Conservation (phyloP, 1,284 basidiomycete genomes). For the Apiotrichum brassicae region DNA sequence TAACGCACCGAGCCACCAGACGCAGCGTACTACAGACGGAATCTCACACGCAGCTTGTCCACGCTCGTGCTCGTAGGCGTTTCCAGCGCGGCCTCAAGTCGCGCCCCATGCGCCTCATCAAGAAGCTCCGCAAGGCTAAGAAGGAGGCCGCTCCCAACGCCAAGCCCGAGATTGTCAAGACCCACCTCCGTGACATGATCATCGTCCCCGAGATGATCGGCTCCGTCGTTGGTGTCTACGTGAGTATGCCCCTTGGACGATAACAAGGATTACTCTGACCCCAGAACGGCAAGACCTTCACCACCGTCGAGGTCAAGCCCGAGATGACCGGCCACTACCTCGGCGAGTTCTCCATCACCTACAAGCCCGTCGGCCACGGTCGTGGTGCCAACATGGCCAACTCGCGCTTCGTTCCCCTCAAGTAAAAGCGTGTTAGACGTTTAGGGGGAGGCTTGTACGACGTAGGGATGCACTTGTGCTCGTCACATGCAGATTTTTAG, state of each 20-base stretch:
- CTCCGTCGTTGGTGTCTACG: conserved; percentile 89
- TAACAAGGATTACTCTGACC: neutral
- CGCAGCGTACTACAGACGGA: too few relatives aligned
- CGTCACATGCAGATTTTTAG: conserved; percentile 6
- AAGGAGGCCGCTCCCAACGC: conserved; percentile 97
- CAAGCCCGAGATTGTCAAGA: conserved; percentile 98
- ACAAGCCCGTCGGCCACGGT: conserved; percentile 99
- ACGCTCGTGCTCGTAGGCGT: conserved; percentile 95
- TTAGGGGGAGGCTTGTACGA: conserved; percentile 23
- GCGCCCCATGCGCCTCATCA: conserved; percentile 97
- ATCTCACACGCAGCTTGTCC: conserved; percentile 71
- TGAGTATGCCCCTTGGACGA: conserved; percentile 30
- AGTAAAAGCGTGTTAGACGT: conserved; percentile 46
- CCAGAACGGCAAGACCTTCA: conserved; percentile 67
- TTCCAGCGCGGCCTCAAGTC: conserved; percentile 99
- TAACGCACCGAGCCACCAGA: too few relatives aligned
- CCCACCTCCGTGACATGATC: conserved; percentile 99
- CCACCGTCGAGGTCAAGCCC: conserved; percentile 97
- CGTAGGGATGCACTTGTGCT: conserved; percentile 23
- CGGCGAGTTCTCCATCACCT: conserved; percentile 83
- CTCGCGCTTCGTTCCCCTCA: conserved; percentile 58
- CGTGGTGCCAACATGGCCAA: conserved; percentile 71
- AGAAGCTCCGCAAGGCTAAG: conserved; percentile 99
- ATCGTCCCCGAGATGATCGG: conserved; percentile 99
- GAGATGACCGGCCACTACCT: conserved; percentile 99